Conservation (phyloP, 768 basidiomycete species). For the Panellus pusillus region DNA sequence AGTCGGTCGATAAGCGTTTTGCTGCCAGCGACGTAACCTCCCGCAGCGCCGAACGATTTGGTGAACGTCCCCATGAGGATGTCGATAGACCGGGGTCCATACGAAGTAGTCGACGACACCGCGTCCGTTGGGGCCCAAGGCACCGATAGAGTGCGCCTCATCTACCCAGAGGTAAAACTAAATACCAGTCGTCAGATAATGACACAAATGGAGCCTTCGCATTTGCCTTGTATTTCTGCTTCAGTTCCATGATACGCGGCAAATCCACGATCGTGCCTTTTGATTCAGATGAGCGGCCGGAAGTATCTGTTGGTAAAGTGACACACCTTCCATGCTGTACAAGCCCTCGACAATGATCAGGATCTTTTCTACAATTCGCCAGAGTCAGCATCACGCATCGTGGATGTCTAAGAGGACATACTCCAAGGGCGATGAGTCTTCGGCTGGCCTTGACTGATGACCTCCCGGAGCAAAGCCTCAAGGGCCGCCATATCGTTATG, state of each 20-base stretch:
- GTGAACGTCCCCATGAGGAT: conserved; percentile 99
- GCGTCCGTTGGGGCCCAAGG: conserved; percentile 90
- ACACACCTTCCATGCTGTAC: conserved; percentile 83
- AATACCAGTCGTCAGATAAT: not conserved
- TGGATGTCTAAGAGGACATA: too few relatives aligned
- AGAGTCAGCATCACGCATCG: too few relatives aligned
- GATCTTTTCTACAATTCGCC: conserved; percentile 63
- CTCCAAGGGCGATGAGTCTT: conserved; percentile 98
- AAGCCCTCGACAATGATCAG: conserved; percentile 91
- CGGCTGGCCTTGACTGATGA: conserved; percentile 95
- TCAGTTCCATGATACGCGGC: conserved; percentile 80
- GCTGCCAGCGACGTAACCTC: conserved; percentile 90
- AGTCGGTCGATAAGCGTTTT: conserved; percentile 80
- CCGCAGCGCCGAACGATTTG: conserved; percentile 90
- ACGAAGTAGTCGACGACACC: conserved; percentile 94
- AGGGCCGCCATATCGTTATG: conserved; percentile 91
- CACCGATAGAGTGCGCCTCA: conserved; percentile 97
- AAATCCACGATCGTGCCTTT: conserved; percentile 83
- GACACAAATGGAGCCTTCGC: not conserved
- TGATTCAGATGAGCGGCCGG: too few relatives aligned
- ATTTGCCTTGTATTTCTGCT: conserved; percentile 89
- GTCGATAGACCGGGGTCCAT: conserved; percentile 81
- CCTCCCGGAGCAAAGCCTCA: conserved; percentile 81
- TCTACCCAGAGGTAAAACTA: conserved; percentile 97
- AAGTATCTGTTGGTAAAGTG: too few relatives aligned